Evolutionary conservation across 257 asterid genomes (phyloP), one percentile per base, ranked within the genome.

Genomic region (Buddleja alternifolia): DNA sequence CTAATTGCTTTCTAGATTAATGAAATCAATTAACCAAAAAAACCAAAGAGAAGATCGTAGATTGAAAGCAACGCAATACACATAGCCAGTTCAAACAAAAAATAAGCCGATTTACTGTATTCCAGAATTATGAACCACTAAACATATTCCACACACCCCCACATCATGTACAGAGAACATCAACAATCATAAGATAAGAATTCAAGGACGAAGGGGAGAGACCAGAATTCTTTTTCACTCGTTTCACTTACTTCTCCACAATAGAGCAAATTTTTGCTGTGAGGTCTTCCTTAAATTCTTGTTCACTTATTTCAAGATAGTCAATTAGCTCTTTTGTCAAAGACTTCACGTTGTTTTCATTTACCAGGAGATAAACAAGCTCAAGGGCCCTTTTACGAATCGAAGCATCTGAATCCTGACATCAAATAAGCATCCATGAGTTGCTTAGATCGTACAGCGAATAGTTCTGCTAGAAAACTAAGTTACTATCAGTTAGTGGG

Each of bases 321-420:
- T 92, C 98, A 73, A 87, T 74, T 60, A 92, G 87, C 73, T 92
- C 98, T 78, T 87, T 89, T 16, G 92, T 84, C 92, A 92, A 75
- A 74, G 93, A 76, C 81, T 83, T 85, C 77, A 88, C 96, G 57
- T 92, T 92, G 85, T 75, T 85, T 84, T 89, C 95, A 67, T 92
- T 92, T 56, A 88, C 85, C 76, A 92, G 85, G 81, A 89, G 92
- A 82, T 87, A 92, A 34, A 92, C 85, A 74, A 92, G 98, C 75
- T 92, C 98, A 63, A 92, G 89, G 59, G 98, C 98, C 75, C 96
- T 85, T 82, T 92, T 89, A 72, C 96, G 96, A 71, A 92, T 92
- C 37, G 98, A 92, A 77, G 96, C 95, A 81, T 92, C 98, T 72
- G 96, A 70, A 84, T 89, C 98, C 98, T 92, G 92, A 70, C 74